Percentiles rank a stretch among this genome's conserved stretches.
Conservation (phyloP, 2,329 filamentous ascomycete genomes). For the Cercospora janseana region DNA sequence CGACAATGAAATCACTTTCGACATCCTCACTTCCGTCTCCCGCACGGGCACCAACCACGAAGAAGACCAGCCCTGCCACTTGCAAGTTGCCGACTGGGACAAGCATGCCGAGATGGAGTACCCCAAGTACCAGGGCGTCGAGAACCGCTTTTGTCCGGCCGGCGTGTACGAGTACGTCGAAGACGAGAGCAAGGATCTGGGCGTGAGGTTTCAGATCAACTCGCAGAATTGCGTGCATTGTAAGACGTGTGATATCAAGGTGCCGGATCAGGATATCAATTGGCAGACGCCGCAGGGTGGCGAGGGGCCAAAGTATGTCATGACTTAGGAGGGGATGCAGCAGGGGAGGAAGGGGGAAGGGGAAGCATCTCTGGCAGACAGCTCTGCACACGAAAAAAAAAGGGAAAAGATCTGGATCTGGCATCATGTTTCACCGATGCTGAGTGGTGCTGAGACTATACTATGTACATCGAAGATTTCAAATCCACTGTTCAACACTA, state of each 20-base stretch:
- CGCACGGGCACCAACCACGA: slow-evolving; percentile 97
- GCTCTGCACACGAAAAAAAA: not conserved
- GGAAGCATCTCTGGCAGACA: not conserved
- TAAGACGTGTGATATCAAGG: slow-evolving; percentile 99
- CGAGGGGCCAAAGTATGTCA: slow-evolving; percentile 66
- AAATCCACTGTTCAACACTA: no score
- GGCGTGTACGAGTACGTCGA: slow-evolving; percentile 98
- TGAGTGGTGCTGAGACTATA: no score
- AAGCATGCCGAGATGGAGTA: slow-evolving; percentile 79
- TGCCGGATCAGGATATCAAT: slow-evolving; percentile 93
- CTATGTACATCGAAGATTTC: no score
- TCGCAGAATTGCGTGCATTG: slow-evolving; percentile 98
- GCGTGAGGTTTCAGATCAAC: slow-evolving; percentile 96
- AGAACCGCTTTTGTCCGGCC: slow-evolving; percentile 95
- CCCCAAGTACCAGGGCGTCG: slow-evolving; percentile 84
- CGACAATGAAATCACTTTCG: slow-evolving; percentile 90
- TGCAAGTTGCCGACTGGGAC: slow-evolving; percentile 95
- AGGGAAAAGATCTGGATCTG: no score
- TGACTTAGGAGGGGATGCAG: slow-evolving; percentile 44
- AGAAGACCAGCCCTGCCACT: slow-evolving; percentile 94
- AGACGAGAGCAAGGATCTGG: slow-evolving; percentile 78
- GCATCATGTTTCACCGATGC: no score
- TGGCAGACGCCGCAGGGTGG: slow-evolving; percentile 87
- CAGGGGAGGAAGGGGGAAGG: not conserved
- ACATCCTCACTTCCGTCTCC: slow-evolving; percentile 92